A percentile compares a stretch with the other conserved stretches of the same genome.
Evolutionary conservation across 2,329 filamentous ascomycete species (phyloP).

Genomic region (Ilyonectria mors-panacis): DNA sequence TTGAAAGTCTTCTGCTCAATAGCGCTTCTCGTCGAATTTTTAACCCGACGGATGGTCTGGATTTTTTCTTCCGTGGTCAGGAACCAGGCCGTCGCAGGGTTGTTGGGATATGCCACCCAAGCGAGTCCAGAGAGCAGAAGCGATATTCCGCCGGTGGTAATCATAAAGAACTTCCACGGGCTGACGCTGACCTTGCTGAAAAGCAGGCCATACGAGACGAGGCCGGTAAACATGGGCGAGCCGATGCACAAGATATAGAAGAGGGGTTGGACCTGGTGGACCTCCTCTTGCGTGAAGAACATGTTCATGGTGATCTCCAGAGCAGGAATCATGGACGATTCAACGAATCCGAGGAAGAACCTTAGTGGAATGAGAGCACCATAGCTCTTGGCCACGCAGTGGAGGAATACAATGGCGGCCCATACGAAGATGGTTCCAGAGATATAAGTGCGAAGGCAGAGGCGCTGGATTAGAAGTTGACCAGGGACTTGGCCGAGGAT

Average conservation of each 20-base stretch:
- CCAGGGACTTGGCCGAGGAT: conserved; percentile 28
- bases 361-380: conserved; percentile 28
- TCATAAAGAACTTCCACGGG: conserved; percentile 40
- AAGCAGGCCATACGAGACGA: conserved; percentile 35
- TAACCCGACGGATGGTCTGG: conserved; percentile 51
- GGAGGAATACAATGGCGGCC: conserved; percentile 26
- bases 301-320: conserved; percentile 34
- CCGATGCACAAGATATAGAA: conserved; percentile 37
- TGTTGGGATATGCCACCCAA: conserved; percentile 36
- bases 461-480: conserved; percentile 29
- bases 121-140: conserved; percentile 29
- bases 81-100: conserved; percentile 39
- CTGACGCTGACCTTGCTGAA: conserved; percentile 25
- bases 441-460: conserved; percentile 27
- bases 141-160: conserved; percentile 34
- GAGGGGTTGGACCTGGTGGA: conserved; percentile 31
- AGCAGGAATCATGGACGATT: conserved; percentile 28
- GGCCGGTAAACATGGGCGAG: conserved; percentile 35
- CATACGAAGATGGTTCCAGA: conserved; percentile 29
- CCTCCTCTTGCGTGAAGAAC: conserved; percentile 35
- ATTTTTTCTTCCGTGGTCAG: conserved; percentile 44
- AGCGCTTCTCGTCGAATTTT: conserved; percentile 47
- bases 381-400: conserved; percentile 31
- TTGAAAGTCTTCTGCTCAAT: conserved; percentile 55
- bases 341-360: conserved; percentile 32